Percentiles rank a stretch among this genome's conserved stretches.
These are phyloP conservation scores for Scheffersomyces parashehatae DNA, from an alignment of 1,139 yeast genomes.

Conservation along the genomic window DNA sequence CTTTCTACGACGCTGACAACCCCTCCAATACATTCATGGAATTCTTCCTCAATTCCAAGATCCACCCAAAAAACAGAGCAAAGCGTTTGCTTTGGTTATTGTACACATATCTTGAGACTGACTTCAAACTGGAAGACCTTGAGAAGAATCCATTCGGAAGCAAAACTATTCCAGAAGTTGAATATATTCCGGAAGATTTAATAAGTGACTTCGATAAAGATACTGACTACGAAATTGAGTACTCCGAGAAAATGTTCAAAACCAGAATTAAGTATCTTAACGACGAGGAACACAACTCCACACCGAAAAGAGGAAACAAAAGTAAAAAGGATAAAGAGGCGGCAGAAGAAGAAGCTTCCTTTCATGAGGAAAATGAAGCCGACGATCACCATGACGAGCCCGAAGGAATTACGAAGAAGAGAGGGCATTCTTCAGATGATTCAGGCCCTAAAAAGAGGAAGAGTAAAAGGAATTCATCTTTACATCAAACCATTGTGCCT, in stretches of 20 bases:
- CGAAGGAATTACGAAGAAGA: slow-evolving; percentile 9
- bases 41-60: slow-evolving; percentile 55
- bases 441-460: slow-evolving; percentile 6
- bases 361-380: slow-evolving; percentile 5
- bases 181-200: slow-evolving; percentile 38
- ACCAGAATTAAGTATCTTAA: slow-evolving; percentile 60
- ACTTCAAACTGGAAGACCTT: slow-evolving; percentile 54
- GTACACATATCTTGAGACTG: slow-evolving; percentile 78
- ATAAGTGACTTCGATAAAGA: slow-evolving; percentile 61
- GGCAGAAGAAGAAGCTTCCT: slow-evolving; percentile 3
- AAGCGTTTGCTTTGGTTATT: slow-evolving; percentile 79
- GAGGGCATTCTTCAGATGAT: slow-evolving; percentile 10
- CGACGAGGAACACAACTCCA: slow-evolving; percentile 41
- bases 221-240: slow-evolving; percentile 66
- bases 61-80: slow-evolving; percentile 65
- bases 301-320: slow-evolving; percentile 36
- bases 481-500: slow-evolving; percentile 11
- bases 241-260: slow-evolving; percentile 67
- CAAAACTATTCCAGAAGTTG: slow-evolving; percentile 50
- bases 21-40: slow-evolving; percentile 49
- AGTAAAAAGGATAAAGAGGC: slow-evolving; percentile 27
- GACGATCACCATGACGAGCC: slow-evolving; percentile 3
- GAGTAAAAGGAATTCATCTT: slow-evolving; percentile 2
- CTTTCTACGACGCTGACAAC: slow-evolving; percentile 7
- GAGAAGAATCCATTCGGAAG: slow-evolving; percentile 65